Conservation (phyloP, 1,284 basidiomycete genomes). For the Rhodotorula mucilaginosa region DNA sequence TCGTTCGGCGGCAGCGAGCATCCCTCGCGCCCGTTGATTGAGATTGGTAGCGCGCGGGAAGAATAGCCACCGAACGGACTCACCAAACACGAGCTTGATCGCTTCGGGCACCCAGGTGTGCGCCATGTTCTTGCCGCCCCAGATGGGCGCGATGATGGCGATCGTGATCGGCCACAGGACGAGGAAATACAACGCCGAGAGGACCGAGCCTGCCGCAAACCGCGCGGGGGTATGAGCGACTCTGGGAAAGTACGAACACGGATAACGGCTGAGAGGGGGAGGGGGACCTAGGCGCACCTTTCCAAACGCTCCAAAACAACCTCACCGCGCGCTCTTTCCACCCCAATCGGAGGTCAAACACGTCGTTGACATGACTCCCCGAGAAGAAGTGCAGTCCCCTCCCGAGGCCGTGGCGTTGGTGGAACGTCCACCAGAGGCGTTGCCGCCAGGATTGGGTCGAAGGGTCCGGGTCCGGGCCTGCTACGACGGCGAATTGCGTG, state of each 20-base stretch:
- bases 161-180: conserved; percentile 50
- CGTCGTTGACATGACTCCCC: conserved; percentile 48
- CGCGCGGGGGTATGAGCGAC: conserved; percentile 10
- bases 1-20: no score
- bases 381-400: conserved; percentile 45
- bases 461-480: conserved; percentile 25
- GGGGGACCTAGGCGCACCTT: conserved; percentile 26
- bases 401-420: conserved; percentile 39
- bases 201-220: conserved; percentile 45
- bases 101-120: conserved; percentile 47
- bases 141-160: conserved; percentile 47
- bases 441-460: conserved; percentile 20
- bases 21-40: no score
- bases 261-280: no score
- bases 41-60: no score
- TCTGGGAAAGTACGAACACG: conserved; percentile 19
- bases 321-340: conserved; percentile 38
- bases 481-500: conserved; percentile 34
- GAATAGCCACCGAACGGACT: background rate
- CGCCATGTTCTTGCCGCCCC: conserved; percentile 44
- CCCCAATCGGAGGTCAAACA: conserved; percentile 42
- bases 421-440: conserved; percentile 38
- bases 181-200: conserved; percentile 50
- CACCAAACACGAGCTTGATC: conserved; percentile 49
- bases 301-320: conserved; percentile 47